Evolutionary conservation across 129 eudicot species (phyloP).

Genomic region (Flaveria bidentis): DNA sequence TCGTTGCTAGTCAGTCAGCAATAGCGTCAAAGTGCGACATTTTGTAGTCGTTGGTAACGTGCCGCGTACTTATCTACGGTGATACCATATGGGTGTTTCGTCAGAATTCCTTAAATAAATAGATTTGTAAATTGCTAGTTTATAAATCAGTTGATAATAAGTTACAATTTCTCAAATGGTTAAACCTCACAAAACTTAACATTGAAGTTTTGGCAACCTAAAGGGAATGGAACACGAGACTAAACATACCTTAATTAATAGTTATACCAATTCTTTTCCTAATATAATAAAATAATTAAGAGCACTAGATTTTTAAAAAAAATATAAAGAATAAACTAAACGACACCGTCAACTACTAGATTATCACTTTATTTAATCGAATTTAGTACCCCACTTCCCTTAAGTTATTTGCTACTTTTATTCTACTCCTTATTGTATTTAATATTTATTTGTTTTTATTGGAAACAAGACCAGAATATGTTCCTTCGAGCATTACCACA

Average conservation of each 20-base stretch:
- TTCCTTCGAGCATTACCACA: slow-evolving; percentile 15
- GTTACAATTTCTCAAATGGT: neutral
- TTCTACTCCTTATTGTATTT: slow-evolving; percentile 10
- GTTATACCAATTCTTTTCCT: neutral
- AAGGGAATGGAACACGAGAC: neutral
- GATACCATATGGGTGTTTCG: no score
- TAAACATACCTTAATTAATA: neutral
- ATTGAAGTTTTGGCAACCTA: slow-evolving; percentile 5
- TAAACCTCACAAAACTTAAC: slow-evolving; percentile 8
- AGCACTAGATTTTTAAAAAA: slow-evolving; percentile 24
- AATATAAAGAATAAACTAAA: neutral
- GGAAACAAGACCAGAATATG: slow-evolving; percentile 16
- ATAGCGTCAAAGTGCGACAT: no score
- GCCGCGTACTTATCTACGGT: no score
- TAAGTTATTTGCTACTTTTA: neutral
- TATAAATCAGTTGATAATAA: neutral
- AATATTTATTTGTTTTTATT: neutral
- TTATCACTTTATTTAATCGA: neutral
- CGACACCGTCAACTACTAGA: slow-evolving; percentile 22
- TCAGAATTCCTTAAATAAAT: no score
- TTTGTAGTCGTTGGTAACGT: no score
- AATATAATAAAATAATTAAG: neutral
- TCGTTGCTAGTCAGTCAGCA: no score
- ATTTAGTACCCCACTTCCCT: slow-evolving; percentile 3
- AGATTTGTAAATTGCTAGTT: neutral